Percentiles rank a stretch among this genome's conserved stretches.
Conservation (phyloP, 1,139 yeast species). For the Debaryomyces sp. region DNA sequence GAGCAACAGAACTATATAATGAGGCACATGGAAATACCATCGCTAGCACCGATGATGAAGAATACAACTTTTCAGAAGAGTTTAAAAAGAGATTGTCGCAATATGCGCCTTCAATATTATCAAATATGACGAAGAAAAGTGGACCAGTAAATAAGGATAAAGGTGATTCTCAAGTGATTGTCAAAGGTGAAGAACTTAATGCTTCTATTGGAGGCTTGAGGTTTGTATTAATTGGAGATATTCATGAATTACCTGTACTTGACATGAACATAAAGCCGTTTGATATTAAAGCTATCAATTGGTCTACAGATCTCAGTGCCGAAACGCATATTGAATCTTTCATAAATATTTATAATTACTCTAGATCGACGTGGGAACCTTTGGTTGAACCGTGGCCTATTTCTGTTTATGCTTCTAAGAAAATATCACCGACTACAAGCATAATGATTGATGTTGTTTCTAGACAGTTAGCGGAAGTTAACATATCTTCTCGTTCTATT, state of each 20-base stretch:
- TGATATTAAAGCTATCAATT: constrained; percentile 70
- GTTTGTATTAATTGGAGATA: constrained; percentile 87
- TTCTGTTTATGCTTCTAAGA: constrained; percentile 66
- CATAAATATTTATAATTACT: constrained; percentile 83
- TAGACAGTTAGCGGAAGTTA: constrained; percentile 74
- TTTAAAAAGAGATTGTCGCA: constrained; percentile 58
- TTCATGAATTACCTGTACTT: constrained; percentile 88
- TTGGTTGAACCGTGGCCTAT: constrained; percentile 87
- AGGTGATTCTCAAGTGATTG: constrained; percentile 36
- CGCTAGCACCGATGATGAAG: constrained; percentile 19
- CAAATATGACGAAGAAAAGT: constrained; percentile 29
- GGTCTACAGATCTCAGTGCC: constrained; percentile 87
- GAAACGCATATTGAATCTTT: constrained; percentile 69
- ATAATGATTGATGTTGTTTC: constrained; percentile 68
- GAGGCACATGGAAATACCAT: constrained; percentile 28
- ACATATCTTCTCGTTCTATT: constrained; percentile 79
- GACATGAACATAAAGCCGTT: constrained; percentile 83
- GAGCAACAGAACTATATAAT: constrained; percentile 62
- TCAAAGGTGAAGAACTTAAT: constrained; percentile 72
- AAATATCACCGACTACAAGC: constrained; percentile 45
- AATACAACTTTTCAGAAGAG: constrained; percentile 58
- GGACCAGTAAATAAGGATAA: constrained; percentile 7
- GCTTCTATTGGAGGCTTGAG: constrained; percentile 82
- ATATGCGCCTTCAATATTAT: constrained; percentile 67
- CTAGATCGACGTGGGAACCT: constrained; percentile 97